Evolutionary conservation across 2,329 filamentous ascomycete species (phyloP).

Genomic region (Colletotrichum trifolii): DNA sequence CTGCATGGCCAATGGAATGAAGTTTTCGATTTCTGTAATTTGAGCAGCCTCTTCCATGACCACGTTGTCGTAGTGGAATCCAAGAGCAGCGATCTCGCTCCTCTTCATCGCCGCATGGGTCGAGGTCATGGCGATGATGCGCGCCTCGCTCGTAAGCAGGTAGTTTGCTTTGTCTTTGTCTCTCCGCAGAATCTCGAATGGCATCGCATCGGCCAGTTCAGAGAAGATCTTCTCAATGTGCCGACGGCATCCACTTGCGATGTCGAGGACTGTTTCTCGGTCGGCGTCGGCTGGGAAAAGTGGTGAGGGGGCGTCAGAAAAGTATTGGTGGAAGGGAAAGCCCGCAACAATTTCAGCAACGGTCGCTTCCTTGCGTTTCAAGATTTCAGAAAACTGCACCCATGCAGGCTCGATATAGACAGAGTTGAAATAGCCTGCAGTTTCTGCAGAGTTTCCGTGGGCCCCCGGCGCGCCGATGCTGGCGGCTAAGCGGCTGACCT

Average conservation of each 20-base stretch:
- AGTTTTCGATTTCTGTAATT: slow-evolving; percentile 96
- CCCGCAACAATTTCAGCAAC: slow-evolving; percentile 72
- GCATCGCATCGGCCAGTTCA: slow-evolving; percentile 90
- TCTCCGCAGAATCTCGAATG: slow-evolving; percentile 91
- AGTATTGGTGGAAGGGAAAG: slow-evolving; percentile 92
- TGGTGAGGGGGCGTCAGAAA: slow-evolving; percentile 86
- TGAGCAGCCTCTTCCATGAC: slow-evolving; percentile 99
- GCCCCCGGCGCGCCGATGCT: slow-evolving; percentile 90
- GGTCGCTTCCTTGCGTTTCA: slow-evolving; percentile 66
- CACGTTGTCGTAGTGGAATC: slow-evolving; percentile 97
- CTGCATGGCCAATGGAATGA: slow-evolving; percentile 94
- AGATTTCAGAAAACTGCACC: slow-evolving; percentile 78
- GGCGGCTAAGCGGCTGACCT: slow-evolving; percentile 86
- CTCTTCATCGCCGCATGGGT: slow-evolving; percentile 96
- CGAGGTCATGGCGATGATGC: slow-evolving; percentile 98
- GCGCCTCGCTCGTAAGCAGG: slow-evolving; percentile 92
- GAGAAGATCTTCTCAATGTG: slow-evolving; percentile 92
- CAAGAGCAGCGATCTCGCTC: slow-evolving; percentile 88
- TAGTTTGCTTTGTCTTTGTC: slow-evolving; percentile 97
- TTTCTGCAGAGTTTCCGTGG: slow-evolving; percentile 97
- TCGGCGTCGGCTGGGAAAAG: slow-evolving; percentile 77
- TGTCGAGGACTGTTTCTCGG: slow-evolving; percentile 76
- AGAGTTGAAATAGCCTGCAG: slow-evolving; percentile 93
- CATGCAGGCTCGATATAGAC: slow-evolving; percentile 92
- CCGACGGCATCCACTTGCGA: slow-evolving; percentile 85